phyloP scores from a whole-genome alignment of 129 eudicot species.

The Flaveria bidentis region DNA sequence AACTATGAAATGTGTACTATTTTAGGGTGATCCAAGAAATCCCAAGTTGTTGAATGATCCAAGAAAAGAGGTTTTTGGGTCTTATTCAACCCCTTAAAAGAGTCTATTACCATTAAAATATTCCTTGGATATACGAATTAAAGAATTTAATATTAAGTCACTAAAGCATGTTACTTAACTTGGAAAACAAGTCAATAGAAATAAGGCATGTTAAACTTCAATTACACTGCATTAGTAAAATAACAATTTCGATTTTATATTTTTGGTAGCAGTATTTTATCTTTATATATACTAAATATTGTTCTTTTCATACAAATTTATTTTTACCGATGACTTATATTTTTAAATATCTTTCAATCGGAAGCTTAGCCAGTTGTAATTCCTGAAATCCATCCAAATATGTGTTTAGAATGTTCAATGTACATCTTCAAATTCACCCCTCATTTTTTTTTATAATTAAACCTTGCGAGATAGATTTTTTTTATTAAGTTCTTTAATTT shows the following conservation, averaged over 20 bases:
- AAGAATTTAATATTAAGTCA: background rate
- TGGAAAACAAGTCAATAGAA: conserved; percentile 22
- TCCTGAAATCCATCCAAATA: background rate
- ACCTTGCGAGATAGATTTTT: no score
- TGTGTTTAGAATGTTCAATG: background rate
- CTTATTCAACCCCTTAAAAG: conserved; percentile 24
- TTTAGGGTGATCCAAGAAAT: conserved; percentile 40
- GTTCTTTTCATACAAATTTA: no score
- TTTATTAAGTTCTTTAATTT: no score
- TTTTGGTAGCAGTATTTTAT: background rate
- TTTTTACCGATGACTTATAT: background rate
- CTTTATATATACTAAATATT: background rate
- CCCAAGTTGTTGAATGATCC: conserved; percentile 37
- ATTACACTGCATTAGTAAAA: conserved; percentile 9
- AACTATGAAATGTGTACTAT: background rate
- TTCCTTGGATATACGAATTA: conserved; percentile 4
- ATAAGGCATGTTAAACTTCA: conserved; percentile 16
- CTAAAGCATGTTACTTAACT: conserved; percentile 20
- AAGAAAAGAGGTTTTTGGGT: conserved; percentile 33
- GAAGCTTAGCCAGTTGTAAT: background rate
- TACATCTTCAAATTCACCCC: no score
- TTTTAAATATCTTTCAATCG: background rate
- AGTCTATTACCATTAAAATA: conserved; percentile 12
- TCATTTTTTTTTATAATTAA: no score
- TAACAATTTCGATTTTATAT: background rate